Evolutionary conservation across 2,329 filamentous ascomycete genomes (phyloP).

Genomic region (Magnaporthiopsis rhizophila): DNA sequence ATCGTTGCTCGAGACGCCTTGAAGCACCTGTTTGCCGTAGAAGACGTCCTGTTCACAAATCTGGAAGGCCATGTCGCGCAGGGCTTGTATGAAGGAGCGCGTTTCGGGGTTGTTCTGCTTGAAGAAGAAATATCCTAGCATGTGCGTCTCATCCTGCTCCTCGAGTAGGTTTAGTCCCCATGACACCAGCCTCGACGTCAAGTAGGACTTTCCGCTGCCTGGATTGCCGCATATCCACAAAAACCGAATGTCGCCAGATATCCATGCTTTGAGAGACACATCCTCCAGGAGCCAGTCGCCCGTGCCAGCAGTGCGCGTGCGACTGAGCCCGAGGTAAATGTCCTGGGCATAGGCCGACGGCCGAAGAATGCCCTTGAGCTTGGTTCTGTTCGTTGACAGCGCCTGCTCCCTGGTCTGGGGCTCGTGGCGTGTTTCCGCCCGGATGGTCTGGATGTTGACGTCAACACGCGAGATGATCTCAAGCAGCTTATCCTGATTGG

Average conservation of each 20-base stretch:
- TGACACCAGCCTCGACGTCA: conserved; percentile 4
- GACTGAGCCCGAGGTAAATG: conserved; percentile 2
- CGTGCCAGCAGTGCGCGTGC: conserved; percentile 3
- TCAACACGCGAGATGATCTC: conserved; percentile 6
- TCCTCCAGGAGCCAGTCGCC: conserved; percentile 8
- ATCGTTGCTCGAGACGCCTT: not conserved
- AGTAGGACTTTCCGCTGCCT: conserved; percentile 6
- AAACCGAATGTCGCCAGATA: conserved; percentile 3
- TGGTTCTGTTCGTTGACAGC: conserved; percentile 3
- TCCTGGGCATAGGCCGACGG: conserved; percentile 5
- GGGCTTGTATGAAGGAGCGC: conserved; percentile 5
- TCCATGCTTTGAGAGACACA: conserved; percentile 2
- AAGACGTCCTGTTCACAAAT: conserved; percentile 8
- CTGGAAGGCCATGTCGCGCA: conserved; percentile 7
- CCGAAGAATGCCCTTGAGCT: conserved; percentile 5
- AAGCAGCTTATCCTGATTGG: conserved; percentile 4
- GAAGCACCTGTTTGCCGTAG: conserved; percentile 7
- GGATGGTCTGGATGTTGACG: conserved; percentile 6
- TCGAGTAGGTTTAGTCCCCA: conserved; percentile 6
- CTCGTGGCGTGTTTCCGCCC: conserved; percentile 3
- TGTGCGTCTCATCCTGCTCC: conserved; percentile 2
- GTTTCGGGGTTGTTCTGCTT: conserved; percentile 8
- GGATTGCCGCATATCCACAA: conserved; percentile 8
- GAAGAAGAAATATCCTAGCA: conserved; percentile 8
- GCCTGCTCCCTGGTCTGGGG: conserved; percentile 6